Conservation (phyloP, 352 stramenopile species). For the Phytophthora pisi region DNA sequence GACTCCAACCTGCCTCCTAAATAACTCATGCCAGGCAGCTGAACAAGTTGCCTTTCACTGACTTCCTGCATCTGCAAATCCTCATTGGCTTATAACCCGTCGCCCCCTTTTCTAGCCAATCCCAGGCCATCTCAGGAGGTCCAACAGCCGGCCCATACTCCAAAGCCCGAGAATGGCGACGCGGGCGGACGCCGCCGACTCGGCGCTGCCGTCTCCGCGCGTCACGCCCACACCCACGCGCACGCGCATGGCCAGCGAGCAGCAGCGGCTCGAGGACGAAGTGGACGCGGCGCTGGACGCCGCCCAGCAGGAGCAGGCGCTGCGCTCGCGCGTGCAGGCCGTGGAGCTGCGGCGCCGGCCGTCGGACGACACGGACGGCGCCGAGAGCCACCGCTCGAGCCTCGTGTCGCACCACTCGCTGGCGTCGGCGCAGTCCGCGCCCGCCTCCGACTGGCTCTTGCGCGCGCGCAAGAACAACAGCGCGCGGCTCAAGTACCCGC, state of each 20-base stretch:
- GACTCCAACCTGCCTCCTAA: too few relatives aligned
- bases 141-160: too few relatives aligned
- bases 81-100: background rate
- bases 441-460: constrained; percentile 25
- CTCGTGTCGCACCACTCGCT: constrained; percentile 49
- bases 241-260: background rate
- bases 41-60: background rate
- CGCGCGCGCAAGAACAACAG: constrained; percentile 21
- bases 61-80: background rate
- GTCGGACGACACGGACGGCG: constrained; percentile 38
- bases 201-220: background rate
- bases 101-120: too few relatives aligned
- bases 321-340: constrained; percentile 54
- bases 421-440: constrained; percentile 33
- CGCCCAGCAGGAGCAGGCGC: constrained; percentile 30
- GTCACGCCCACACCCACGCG: background rate
- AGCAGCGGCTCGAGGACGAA: constrained; percentile 15
- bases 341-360: constrained; percentile 50
- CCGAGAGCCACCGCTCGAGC: constrained; percentile 43
- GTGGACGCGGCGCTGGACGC: constrained; percentile 21
- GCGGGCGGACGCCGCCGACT: background rate
- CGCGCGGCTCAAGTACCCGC: constrained; percentile 6
- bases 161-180: background rate
- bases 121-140: too few relatives aligned
- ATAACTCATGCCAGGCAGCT: background rate